A percentile compares a stretch with the other conserved stretches of the same genome.
Conservation (phyloP, 495 filamentous ascomycete genomes). For the Neurospora sp. region DNA sequence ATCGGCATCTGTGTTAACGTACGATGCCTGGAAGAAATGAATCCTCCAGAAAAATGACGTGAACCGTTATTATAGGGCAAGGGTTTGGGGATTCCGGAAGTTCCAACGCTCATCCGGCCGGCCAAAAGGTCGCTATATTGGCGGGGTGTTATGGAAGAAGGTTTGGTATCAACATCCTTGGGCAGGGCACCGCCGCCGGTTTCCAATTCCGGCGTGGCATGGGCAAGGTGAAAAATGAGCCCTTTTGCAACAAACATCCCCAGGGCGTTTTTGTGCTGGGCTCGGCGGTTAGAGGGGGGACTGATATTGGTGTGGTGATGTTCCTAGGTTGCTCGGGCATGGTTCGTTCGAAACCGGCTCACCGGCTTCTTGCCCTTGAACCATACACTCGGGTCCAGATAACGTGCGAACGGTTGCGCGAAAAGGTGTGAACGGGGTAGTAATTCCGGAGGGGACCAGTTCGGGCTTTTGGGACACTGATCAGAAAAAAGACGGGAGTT, state of each 20-base stretch:
- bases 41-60: background rate
- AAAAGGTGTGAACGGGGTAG: background rate
- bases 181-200: background rate
- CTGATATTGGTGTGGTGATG: background rate
- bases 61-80: background rate
- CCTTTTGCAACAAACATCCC: background rate
- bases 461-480: background rate
- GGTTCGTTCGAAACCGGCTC: background rate
- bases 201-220: background rate
- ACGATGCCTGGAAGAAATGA: background rate
- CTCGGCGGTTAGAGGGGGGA: background rate
- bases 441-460: background rate
- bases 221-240: background rate
- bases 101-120: background rate
- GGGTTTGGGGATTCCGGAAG: background rate
- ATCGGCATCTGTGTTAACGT: background rate
- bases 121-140: background rate
- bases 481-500: background rate
- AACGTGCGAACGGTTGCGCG: background rate
- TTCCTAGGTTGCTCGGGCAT: background rate
- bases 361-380: background rate
- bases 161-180: background rate
- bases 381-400: background rate
- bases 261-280: background rate
- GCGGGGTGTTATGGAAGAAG: background rate